A percentile compares a stretch with the other conserved stretches of the same genome.
Conservation (phyloP, 306 rosid species). For the Vicia faba region DNA sequence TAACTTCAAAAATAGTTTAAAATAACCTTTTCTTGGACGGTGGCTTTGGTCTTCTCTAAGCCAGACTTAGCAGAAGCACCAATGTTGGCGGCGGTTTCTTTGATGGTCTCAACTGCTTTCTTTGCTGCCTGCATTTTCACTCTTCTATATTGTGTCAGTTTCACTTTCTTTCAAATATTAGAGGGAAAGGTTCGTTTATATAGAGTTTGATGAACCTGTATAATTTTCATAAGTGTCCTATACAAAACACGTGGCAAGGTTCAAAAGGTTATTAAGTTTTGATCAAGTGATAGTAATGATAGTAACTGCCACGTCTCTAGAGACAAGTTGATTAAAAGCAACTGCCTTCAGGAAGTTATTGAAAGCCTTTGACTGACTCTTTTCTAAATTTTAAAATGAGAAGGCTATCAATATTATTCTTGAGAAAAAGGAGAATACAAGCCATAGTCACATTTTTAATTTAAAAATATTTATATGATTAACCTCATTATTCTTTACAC, state of each 20-base stretch:
- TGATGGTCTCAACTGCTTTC: conserved; percentile 49
- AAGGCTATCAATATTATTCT: too few relatives aligned
- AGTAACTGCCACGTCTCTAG: conserved; percentile 16
- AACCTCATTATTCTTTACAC: too few relatives aligned
- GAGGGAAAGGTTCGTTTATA: neutral
- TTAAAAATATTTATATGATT: too few relatives aligned
- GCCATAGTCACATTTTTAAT: too few relatives aligned
- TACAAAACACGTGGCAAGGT: conserved; percentile 20
- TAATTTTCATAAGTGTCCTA: conserved; percentile 14
- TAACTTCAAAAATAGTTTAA: neutral
- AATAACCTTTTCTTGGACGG: conserved; percentile 65
- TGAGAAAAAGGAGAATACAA: too few relatives aligned
- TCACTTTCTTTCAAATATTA: neutral
- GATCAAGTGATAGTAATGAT: neutral
- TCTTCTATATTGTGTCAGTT: neutral
- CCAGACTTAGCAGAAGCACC: conserved; percentile 82
- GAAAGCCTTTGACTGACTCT: too few relatives aligned
- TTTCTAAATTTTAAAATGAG: too few relatives aligned
- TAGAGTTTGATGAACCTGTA: neutral
- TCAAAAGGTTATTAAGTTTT: neutral
- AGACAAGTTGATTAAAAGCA: neutral
- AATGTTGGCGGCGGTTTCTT: conserved; percentile 69
- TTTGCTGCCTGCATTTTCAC: conserved; percentile 60
- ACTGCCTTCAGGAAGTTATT: conserved; percentile 20
- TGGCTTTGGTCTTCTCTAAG: conserved; percentile 77